Evolutionary conservation across 139 green algal species (phyloP), one percentile per base, ranked within the genome.

Genomic region (Chlorella sorokiniana): DNA sequence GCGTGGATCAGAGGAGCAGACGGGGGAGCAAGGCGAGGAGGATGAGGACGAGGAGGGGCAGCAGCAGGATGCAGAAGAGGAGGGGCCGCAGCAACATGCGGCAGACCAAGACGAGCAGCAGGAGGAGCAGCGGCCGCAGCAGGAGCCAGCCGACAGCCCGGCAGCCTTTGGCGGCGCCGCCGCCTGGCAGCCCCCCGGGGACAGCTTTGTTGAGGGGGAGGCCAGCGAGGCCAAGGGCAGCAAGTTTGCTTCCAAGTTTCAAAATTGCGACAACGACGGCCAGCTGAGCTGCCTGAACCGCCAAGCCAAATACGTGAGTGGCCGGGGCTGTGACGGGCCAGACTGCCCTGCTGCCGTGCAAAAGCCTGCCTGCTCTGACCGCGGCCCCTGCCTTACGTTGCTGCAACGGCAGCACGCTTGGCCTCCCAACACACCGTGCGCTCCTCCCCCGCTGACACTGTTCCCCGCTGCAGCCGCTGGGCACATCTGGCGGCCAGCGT

Each of bases 221-320:
- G 48, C 10, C 18, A 33, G 18, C 10, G 56, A 65, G 56, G 56
- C 56, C 29, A 29, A n/a, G 16, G 56, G 56, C 18, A 16, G 5
- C 0, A 37, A 79, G 37, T 79, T 79, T 51, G 31, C 51, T 27
- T 23, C 33, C 4, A 20, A 18, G 0, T 25, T 79, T 0, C 38
- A 41, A 4, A 25, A 51, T 29, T 79, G 73, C 37, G 44, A 52
- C 35, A 18, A 69, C 29, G 14, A 8, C 8, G 59, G 14, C 25
- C 31, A 29, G 20, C 52, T 79, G 3, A 38, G 42, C 2, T 79
- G 73, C 73, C 37, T 79, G 37, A 52, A 25, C 1, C 54, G 29
- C 7, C 73, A 79, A 38, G 23, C 38, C 7, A 38, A 79, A 51
- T 29, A 33, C 52, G 72, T 79, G 72, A 23, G 70, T 35, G 11